phyloP scores from a whole-genome alignment of 2,329 filamentous ascomycete species.

The Paecilomyces niveus region DNA sequence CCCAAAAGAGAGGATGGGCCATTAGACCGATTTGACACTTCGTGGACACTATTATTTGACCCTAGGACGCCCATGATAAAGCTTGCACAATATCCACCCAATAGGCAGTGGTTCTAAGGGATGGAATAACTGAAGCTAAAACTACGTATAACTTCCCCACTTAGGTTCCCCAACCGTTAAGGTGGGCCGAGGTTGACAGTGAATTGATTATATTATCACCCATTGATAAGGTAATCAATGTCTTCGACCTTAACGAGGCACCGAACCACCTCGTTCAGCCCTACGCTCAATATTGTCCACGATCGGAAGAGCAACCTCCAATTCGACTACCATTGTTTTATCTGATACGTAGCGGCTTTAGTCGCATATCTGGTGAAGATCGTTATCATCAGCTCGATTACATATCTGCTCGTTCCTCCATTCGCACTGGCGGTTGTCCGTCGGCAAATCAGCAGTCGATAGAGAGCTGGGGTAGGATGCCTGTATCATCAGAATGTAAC shows the following conservation, averaged over 20 bases:
- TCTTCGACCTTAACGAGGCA: too few relatives aligned
- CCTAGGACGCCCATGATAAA: too few relatives aligned
- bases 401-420: not conserved
- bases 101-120: not conserved
- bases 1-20: too few relatives aligned
- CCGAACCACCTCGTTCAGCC: not conserved
- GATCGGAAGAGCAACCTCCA: not conserved
- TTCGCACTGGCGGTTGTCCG: not conserved
- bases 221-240: not conserved
- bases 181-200: not conserved
- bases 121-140: not conserved
- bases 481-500: not conserved
- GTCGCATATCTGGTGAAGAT: not conserved
- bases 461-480: not conserved
- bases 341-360: not conserved
- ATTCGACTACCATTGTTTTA: not conserved
- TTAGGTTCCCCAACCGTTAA: not conserved
- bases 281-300: not conserved
- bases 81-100: not conserved
- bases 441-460: not conserved
- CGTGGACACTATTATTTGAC: too few relatives aligned
- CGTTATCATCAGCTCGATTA: not conserved
- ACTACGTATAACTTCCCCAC: not conserved
- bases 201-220: not conserved
- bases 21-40: too few relatives aligned